A percentile compares a stretch with the other conserved stretches of the same genome.
These are phyloP conservation scores for Fusarium sp. DNA, from an alignment of 2,329 filamentous ascomycete species.

Conservation along the genomic window DNA sequence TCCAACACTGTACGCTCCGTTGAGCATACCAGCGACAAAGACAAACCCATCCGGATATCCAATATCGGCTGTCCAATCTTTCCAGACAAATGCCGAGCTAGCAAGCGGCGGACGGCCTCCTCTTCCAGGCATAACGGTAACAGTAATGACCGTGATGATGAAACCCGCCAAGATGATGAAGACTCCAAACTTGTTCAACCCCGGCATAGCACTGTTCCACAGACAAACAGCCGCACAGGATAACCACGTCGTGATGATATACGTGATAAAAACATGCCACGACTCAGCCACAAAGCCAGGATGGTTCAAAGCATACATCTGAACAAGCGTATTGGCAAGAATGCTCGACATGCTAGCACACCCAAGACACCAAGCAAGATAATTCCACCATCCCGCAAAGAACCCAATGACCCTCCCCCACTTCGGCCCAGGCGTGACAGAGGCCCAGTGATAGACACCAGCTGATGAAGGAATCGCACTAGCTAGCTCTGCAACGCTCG, in stretches of 20 bases:
- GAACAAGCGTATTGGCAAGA: constrained; percentile 52
- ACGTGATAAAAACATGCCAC: constrained; percentile 57
- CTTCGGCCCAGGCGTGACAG: constrained; percentile 61
- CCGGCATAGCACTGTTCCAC: constrained; percentile 62
- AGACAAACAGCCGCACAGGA: constrained; percentile 58
- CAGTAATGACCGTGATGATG: constrained; percentile 64
- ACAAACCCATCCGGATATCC: constrained; percentile 55
- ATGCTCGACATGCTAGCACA: constrained; percentile 53
- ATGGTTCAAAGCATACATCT: constrained; percentile 56
- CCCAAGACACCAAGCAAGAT: constrained; percentile 53
- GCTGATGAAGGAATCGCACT: constrained; percentile 69
- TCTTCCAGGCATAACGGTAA: constrained; percentile 59
- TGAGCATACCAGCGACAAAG: constrained; percentile 58
- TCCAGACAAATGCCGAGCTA: constrained; percentile 51
- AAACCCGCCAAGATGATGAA: constrained; percentile 60
- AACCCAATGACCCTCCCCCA: constrained; percentile 61
- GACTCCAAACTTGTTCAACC: constrained; percentile 63
- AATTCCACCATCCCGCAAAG: constrained; percentile 59
- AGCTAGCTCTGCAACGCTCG: constrained; percentile 68
- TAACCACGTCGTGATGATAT: constrained; percentile 53
- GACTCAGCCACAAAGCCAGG: constrained; percentile 47
- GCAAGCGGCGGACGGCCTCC: constrained; percentile 45
- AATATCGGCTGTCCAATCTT: constrained; percentile 50
- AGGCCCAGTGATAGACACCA: constrained; percentile 70
- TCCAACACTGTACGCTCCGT: constrained; percentile 75